Evolutionary conservation across 139 green algal species (phyloP), one percentile per base, ranked within the genome.

Genomic region (Chlamydomonas sp.): DNA sequence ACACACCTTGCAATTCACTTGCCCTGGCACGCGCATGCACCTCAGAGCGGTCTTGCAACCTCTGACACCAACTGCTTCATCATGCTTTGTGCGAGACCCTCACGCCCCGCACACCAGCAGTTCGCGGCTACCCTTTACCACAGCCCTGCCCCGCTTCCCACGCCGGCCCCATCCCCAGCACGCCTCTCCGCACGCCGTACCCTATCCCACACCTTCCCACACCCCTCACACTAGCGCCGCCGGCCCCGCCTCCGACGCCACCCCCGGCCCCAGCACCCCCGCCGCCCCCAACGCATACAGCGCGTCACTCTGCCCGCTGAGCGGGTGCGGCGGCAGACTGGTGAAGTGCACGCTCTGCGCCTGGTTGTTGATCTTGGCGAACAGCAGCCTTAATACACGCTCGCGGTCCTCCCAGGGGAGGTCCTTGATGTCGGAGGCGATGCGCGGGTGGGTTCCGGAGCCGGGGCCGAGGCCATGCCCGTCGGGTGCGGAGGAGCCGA

Each of bases 361-460:
- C 71, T 91, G 83, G 74, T 92, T 90, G 91, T 97, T 97, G 73
- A 98, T 95, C 83, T 96, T 96, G 15, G 95, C 84, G 86, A 99
- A 98, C 67, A 98, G 91, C 57, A 98, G 88, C 72, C 95, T 87
- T 80, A 99, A 88, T 7, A 99, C 93, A 4, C 93, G 91, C 84
- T 99, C 97, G 0, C 95, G 86, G 68, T 99, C 96, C 85, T 94
- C 94, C 96, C 96, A 99, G 1, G 87, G 90, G 10, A 99, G 85
- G 63, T 97, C 92, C 74, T 89, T 80, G 76, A 98, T 95, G 80
- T 97, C 94, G 14, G 73, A 18, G 5, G 72, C 62, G n/a, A 64
- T 72, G 14, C 83, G 59, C 59, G 60, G 59, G 2, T 12, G 5
- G 4, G 15, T n/a, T 12, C 1, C 67, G 67, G 9, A 63, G 74